phyloP scores from a whole-genome alignment of 257 asterid genomes.

The Prunella vulgaris region DNA sequence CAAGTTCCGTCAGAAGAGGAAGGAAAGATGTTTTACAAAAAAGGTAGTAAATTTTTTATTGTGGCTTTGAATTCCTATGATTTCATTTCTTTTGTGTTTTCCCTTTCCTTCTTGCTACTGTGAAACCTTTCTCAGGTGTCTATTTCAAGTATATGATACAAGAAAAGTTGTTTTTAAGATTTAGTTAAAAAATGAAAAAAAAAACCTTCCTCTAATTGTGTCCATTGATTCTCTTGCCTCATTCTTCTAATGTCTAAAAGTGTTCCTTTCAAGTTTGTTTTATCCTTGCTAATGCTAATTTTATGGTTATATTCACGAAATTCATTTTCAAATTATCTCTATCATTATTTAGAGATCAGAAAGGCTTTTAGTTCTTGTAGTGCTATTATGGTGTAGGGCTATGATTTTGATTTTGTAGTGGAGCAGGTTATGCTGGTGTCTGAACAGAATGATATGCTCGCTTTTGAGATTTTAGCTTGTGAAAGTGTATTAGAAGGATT shows the following conservation, averaged over 20 bases:
- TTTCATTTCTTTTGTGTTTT: background rate
- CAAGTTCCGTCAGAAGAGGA: slow-evolving; percentile 72
- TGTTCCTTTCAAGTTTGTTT: background rate
- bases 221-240: background rate
- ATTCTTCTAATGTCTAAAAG: background rate
- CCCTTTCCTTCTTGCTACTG: background rate
- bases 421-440: background rate
- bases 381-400: background rate
- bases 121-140: background rate
- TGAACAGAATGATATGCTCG: background rate
- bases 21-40: slow-evolving; percentile 62
- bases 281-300: background rate
- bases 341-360: background rate
- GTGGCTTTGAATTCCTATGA: background rate
- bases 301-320: background rate
- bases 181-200: too few relatives aligned
- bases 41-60: slow-evolving; percentile 40
- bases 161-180: background rate
- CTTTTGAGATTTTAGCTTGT: background rate
- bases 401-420: background rate
- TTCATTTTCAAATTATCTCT: background rate
- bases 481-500: background rate
- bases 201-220: background rate
- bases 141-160: background rate
- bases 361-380: background rate